Percentiles rank a stretch among this genome's conserved stretches.
These are phyloP conservation scores for Trichoderma lentiforme DNA, from an alignment of 2,329 filamentous ascomycete species.

Conservation along the genomic window DNA sequence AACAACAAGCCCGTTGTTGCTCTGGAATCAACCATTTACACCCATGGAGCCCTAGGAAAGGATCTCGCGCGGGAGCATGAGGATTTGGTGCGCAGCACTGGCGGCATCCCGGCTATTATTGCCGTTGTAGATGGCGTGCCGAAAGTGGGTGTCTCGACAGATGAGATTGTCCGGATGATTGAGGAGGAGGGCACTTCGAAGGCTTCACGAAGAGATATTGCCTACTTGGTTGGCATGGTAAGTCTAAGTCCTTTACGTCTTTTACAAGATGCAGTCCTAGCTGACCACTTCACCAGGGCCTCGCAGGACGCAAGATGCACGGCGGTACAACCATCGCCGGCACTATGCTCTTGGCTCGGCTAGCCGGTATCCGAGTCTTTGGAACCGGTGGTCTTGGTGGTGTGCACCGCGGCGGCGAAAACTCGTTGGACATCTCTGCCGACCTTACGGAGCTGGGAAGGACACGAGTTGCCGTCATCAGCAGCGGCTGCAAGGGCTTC, in stretches of 20 bases:
- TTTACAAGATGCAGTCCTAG: neutral
- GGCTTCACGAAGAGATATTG: constrained; percentile 81
- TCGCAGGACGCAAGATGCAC: constrained; percentile 66
- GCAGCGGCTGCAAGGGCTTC: constrained; percentile 93
- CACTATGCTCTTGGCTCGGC: constrained; percentile 83
- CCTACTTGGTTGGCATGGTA: constrained; percentile 75
- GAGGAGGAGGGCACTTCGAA: constrained; percentile 68
- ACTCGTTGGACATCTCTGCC: constrained; percentile 88
- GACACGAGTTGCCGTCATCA: constrained; percentile 83
- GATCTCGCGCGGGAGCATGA: constrained; percentile 75
- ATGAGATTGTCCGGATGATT: constrained; percentile 72
- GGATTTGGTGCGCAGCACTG: constrained; percentile 73
- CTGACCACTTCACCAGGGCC: constrained; percentile 44
- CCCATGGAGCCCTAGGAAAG: constrained; percentile 81
- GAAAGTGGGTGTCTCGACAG: constrained; percentile 68
- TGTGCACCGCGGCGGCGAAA: constrained; percentile 84
- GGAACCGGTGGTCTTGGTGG: constrained; percentile 93
- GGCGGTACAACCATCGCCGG: constrained; percentile 92
- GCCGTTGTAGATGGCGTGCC: constrained; percentile 82
- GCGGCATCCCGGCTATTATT: constrained; percentile 85
- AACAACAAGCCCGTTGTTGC: constrained; percentile 81
- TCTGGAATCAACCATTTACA: constrained; percentile 95
- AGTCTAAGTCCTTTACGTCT: constrained; percentile 26
- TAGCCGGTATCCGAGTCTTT: constrained; percentile 88
- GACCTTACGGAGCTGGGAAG: constrained; percentile 91